Percentiles rank a stretch among this genome's conserved stretches.
Evolutionary conservation across 352 stramenopile species (phyloP).

Genomic region (Pythium oligandrum): DNA sequence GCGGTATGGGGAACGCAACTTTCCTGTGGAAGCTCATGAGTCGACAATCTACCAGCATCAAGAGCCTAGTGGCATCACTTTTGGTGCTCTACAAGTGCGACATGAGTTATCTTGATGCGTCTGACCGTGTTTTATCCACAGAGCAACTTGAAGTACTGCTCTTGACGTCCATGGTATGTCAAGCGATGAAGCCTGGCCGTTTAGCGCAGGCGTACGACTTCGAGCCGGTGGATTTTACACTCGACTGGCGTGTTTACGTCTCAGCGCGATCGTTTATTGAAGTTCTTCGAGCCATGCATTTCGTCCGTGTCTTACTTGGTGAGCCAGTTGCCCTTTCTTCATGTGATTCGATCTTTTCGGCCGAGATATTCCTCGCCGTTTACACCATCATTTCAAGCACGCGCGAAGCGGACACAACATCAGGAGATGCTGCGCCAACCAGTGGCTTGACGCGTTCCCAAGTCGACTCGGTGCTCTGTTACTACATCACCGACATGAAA

Average conservation of each 20-base stretch:
- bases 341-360: slow-evolving; percentile 56
- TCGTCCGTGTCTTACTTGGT: slow-evolving; percentile 44
- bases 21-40: slow-evolving; percentile 34
- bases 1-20: slow-evolving; percentile 17
- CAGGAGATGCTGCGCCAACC: background rate
- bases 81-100: slow-evolving; percentile 53
- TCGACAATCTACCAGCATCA: slow-evolving; percentile 32
- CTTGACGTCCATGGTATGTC: slow-evolving; percentile 46
- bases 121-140: slow-evolving; percentile 23
- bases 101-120: slow-evolving; percentile 19
- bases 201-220: slow-evolving; percentile 11
- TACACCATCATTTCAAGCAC: slow-evolving; percentile 29
- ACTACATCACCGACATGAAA: slow-evolving; percentile 15
- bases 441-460: slow-evolving; percentile 8
- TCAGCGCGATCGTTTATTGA: slow-evolving; percentile 43
- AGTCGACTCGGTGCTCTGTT: slow-evolving; percentile 19
- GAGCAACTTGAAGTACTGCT: slow-evolving; percentile 51
- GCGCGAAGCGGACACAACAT: background rate
- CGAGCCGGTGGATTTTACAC: slow-evolving; percentile 25
- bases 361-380: slow-evolving; percentile 57
- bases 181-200: slow-evolving; percentile 14
- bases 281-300: slow-evolving; percentile 48
- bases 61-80: slow-evolving; percentile 51
- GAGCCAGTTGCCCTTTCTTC: slow-evolving; percentile 12
- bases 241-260: slow-evolving; percentile 51